These are phyloP conservation scores for Pueraria montana DNA, from an alignment of 306 rosid species.

Conservation along the genomic window DNA sequence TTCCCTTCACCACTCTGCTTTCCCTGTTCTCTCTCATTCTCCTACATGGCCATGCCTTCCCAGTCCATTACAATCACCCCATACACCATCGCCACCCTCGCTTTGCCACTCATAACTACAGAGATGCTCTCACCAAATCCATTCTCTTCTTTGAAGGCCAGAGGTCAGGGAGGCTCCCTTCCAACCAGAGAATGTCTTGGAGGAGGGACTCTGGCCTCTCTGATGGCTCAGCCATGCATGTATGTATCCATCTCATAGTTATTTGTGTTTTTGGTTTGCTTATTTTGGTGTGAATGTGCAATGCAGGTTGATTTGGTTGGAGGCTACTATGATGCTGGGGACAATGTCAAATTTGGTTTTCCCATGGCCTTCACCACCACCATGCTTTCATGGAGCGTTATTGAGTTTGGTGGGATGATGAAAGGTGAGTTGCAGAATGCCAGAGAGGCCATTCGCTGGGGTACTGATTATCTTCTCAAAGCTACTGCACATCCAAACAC, in stretches of 20 bases:
- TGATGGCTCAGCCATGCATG: constrained; percentile 88
- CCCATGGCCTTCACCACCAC: constrained; percentile 97
- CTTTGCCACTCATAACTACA: constrained; percentile 78
- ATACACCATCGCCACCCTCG: constrained; percentile 57
- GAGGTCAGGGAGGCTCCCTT: constrained; percentile 91
- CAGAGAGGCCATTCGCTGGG: constrained; percentile 90
- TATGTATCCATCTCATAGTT: constrained; percentile 20
- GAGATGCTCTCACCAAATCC: constrained; percentile 91
- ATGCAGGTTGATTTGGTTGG: constrained; percentile 98
- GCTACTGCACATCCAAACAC: constrained; percentile 85
- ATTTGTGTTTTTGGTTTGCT: not conserved
- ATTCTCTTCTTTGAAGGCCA: constrained; percentile 92
- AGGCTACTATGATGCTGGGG: constrained; percentile 99
- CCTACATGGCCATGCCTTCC: constrained; percentile 53
- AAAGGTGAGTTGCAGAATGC: constrained; percentile 82
- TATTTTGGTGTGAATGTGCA: constrained; percentile 39
- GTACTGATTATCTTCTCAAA: constrained; percentile 89
- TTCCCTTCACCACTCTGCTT: constrained; percentile 27
- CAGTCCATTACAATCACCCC: constrained; percentile 38
- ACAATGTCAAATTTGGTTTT: constrained; percentile 94
- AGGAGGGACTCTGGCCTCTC: constrained; percentile 84
- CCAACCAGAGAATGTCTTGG: constrained; percentile 87
- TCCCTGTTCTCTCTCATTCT: constrained; percentile 51
- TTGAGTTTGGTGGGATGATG: constrained; percentile 95
- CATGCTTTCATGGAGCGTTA: constrained; percentile 97